A percentile compares a stretch with the other conserved stretches of the same genome.
phyloP scores from a whole-genome alignment of 1,284 basidiomycete genomes.

The Pascua guehoae region DNA sequence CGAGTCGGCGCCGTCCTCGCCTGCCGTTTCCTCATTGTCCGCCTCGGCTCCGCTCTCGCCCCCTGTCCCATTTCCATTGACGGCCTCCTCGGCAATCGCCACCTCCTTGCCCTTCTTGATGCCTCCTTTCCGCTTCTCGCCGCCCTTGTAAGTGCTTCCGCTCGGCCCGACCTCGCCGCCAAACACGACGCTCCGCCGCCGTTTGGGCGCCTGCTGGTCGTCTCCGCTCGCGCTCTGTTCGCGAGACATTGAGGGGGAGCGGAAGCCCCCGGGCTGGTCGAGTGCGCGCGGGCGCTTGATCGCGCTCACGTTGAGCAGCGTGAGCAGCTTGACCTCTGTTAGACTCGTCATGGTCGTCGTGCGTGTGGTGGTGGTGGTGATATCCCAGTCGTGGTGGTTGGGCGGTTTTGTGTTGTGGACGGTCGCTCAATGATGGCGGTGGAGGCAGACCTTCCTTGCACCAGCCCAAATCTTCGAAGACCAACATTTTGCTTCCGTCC shows the following conservation, averaged over 20 bases:
- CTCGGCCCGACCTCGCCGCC: constrained; percentile 48
- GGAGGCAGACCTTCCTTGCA: no score
- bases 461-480: not conserved
- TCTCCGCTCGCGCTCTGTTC: constrained; percentile 2
- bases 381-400: not conserved
- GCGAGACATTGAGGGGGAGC: constrained; percentile 22
- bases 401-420: not conserved
- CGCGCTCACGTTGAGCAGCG: constrained; percentile 89
- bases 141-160: constrained; percentile 34
- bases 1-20: constrained; percentile 16
- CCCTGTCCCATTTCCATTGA: no score
- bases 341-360: constrained; percentile 54
- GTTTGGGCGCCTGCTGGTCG: constrained; percentile 16
- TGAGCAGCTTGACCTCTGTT: constrained; percentile 69
- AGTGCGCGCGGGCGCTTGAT: constrained; percentile 54
- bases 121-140: constrained; percentile 6
- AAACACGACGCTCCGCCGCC: constrained; percentile 41
- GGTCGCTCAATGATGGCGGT: no score
- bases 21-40: constrained; percentile 12
- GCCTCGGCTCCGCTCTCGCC: constrained; percentile 2
- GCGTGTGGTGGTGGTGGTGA: not conserved
- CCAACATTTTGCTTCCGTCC: constrained; percentile 7
- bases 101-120: constrained; percentile 22
- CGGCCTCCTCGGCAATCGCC: constrained; percentile 13
- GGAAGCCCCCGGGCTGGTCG: constrained; percentile 50